Base-by-base conservation (phyloP, 2,329 filamentous ascomycete species). In the Colletotrichum agaves region DNA sequence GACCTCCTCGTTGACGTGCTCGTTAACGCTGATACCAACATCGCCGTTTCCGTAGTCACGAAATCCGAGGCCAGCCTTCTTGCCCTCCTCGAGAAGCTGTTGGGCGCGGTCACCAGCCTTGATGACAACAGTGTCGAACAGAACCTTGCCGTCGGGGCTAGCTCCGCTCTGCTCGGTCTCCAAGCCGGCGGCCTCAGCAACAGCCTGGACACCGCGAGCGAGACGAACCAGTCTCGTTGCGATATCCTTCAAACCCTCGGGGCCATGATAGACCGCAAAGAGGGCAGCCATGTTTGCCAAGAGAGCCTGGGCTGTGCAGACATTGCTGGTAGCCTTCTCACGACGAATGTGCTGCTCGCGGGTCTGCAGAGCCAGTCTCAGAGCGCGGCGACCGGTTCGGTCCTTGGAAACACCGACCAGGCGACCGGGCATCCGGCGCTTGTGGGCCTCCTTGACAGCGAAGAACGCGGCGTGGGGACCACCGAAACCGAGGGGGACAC, bases 381-480 rank as follows among this genome's bases (percentile, higher is more conserved):
- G 90, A 5, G 94, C 95, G 12, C 87, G 90, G 70, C 92, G 88
- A 7, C 95, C 95, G 5, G 94, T 84, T 61, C 95, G 88, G 76
- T 98, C 95, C 80, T 97, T 97, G 57, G 95, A 97, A 3, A 98
- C 86, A 72, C 95, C 95, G 69, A 98, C 91, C 33, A 98, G 82
- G 72, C 95, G 91, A 47, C 94, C 95, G 4, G 95, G 95, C 71
- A 98, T 95, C 82, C 97, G 97, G 68, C 95, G 88, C 88, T 98
- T 98, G 82, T 95, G 90, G 80, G 95, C 93, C 56, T 98, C 94
- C 61, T 89, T 89, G 61, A 94, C 94, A 19, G 95, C 93, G 78
- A 98, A 98, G 87, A 98, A 98, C 17, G 94, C 95, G 27, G 95
- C 95, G 75, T 98, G 95, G n/a, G 95, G 95, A 19, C 95, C 95